These are phyloP conservation scores for Pseudocercospora fuligena DNA, from an alignment of 2,329 filamentous ascomycete genomes.

Conservation along the genomic window DNA sequence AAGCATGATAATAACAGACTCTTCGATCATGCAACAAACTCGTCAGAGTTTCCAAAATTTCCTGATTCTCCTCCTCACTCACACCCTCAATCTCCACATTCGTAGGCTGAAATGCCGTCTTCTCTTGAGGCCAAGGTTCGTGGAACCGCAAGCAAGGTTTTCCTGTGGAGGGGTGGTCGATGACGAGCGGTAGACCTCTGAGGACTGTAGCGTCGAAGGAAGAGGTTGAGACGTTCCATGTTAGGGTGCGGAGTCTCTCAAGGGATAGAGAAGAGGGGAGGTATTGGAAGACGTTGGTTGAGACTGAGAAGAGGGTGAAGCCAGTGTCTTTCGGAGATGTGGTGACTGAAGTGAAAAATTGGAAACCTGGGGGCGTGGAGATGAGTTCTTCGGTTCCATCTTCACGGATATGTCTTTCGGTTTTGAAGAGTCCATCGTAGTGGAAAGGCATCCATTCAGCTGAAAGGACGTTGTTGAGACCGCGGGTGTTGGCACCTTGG, in stretches of 20 bases:
- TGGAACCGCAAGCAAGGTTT: conserved; percentile 15
- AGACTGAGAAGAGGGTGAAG: conserved; percentile 21
- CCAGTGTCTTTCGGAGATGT: conserved; percentile 17
- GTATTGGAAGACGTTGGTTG: conserved; percentile 12
- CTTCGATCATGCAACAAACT: conserved; percentile 17
- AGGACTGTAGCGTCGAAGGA: conserved; percentile 12
- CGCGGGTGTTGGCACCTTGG: conserved; percentile 13
- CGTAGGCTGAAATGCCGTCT: conserved; percentile 9
- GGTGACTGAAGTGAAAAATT: conserved; percentile 20
- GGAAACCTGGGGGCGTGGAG: conserved; percentile 21
- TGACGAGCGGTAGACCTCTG: conserved; percentile 11
- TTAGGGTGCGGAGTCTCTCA: background rate
- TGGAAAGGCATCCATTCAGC: conserved; percentile 26
- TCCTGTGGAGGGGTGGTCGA: conserved; percentile 7
- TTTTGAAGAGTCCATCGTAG: conserved; percentile 26
- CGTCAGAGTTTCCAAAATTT: conserved; percentile 11
- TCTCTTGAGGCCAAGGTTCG: conserved; percentile 18
- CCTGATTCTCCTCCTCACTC: background rate
- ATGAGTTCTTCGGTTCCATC: conserved; percentile 19
- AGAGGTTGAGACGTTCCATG: conserved; percentile 8
- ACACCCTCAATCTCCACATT: conserved; percentile 17
- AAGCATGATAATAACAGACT: conserved; percentile 12
- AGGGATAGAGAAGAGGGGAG: conserved; percentile 8
- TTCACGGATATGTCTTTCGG: conserved; percentile 6
- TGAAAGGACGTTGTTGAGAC: conserved; percentile 22